Evolutionary conservation across 768 basidiomycete genomes (phyloP).

Genomic region (Coprinopsis cinerea): DNA sequence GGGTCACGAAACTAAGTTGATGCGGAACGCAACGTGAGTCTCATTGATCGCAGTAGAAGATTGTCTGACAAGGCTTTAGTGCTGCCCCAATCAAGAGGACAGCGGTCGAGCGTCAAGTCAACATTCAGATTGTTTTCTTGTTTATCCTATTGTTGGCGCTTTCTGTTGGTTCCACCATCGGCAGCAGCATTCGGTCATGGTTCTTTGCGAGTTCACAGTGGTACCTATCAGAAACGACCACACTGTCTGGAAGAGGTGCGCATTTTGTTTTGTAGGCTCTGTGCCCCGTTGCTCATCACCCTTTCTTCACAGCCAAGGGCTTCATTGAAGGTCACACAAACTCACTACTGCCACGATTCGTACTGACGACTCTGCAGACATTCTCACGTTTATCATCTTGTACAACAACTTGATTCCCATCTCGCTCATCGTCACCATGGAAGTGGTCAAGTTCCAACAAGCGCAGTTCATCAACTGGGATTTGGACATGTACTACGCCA

Average conservation of each 20-base stretch:
- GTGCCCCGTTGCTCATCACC: not conserved
- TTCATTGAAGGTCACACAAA: slow-evolving; percentile 83
- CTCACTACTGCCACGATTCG: too few species aligned
- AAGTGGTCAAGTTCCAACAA: slow-evolving; percentile 98
- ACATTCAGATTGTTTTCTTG: slow-evolving; percentile 91
- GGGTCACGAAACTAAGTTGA: slow-evolving; percentile 96
- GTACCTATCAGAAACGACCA: slow-evolving; percentile 72
- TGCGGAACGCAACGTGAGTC: slow-evolving; percentile 95
- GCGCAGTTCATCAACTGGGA: slow-evolving; percentile 96
- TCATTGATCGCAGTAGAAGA: not conserved
- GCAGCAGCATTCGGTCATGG: slow-evolving; percentile 88
- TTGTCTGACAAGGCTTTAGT: slow-evolving; percentile 29
- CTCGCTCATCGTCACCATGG: slow-evolving; percentile 98
- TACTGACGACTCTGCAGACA: slow-evolving; percentile 53
- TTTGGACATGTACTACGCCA: slow-evolving; percentile 96
- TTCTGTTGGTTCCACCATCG: slow-evolving; percentile 87
- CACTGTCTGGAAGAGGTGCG: slow-evolving; percentile 61
- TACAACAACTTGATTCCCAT: slow-evolving; percentile 99
- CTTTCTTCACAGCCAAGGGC: slow-evolving; percentile 45
- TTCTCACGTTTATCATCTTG: slow-evolving; percentile 95
- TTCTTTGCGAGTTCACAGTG: slow-evolving; percentile 83
- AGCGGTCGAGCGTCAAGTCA: slow-evolving; percentile 93
- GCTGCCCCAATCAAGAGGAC: slow-evolving; percentile 97
- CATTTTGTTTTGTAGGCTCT: slow-evolving; percentile 4
- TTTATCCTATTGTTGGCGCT: slow-evolving; percentile 84